A percentile compares a stretch with the other conserved stretches of the same genome.
Evolutionary conservation across 2,329 filamentous ascomycete species (phyloP).

Genomic region (Curvularia verruculosa): DNA sequence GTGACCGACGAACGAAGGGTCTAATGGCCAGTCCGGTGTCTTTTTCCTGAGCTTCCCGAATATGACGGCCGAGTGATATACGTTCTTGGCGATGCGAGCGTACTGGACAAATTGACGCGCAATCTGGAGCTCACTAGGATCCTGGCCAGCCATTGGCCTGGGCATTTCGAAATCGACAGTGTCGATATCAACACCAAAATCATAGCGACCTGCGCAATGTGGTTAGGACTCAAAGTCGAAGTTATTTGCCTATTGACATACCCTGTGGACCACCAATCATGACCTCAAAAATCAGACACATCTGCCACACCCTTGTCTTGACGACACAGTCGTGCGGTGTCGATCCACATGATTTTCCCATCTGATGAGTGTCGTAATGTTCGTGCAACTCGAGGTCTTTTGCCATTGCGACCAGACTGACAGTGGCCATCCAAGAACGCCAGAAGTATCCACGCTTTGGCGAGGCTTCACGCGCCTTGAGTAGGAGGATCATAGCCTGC

Average conservation of each 20-base stretch:
- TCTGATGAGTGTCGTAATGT: constrained; percentile 78
- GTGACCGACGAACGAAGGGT: constrained; percentile 80
- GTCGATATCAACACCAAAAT: constrained; percentile 75
- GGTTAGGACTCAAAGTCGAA: constrained; percentile 12
- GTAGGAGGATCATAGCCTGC: constrained; percentile 82
- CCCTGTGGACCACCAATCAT: constrained; percentile 96
- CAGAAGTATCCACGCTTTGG: constrained; percentile 96
- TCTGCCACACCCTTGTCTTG: constrained; percentile 89
- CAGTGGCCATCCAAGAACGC: constrained; percentile 94
- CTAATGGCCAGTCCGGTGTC: constrained; percentile 82
- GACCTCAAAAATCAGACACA: constrained; percentile 81
- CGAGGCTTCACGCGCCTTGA: constrained; percentile 90
- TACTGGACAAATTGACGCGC: constrained; percentile 86
- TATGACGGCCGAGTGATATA: constrained; percentile 75
- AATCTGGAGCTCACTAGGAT: constrained; percentile 76
- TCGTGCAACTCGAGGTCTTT: constrained; percentile 90
- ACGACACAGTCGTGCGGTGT: constrained; percentile 77
- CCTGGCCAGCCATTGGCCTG: constrained; percentile 67
- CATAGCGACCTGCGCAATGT: constrained; percentile 63
- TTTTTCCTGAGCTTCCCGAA: constrained; percentile 77
- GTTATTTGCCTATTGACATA: constrained; percentile 44
- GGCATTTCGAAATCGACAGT: constrained; percentile 77
- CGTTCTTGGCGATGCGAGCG: constrained; percentile 75
- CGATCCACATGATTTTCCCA: constrained; percentile 72
- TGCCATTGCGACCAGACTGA: constrained; percentile 89